Base-by-base conservation (phyloP, 202 grass and related monocot species). In the Thinopyrum obtusiflorum region DNA sequence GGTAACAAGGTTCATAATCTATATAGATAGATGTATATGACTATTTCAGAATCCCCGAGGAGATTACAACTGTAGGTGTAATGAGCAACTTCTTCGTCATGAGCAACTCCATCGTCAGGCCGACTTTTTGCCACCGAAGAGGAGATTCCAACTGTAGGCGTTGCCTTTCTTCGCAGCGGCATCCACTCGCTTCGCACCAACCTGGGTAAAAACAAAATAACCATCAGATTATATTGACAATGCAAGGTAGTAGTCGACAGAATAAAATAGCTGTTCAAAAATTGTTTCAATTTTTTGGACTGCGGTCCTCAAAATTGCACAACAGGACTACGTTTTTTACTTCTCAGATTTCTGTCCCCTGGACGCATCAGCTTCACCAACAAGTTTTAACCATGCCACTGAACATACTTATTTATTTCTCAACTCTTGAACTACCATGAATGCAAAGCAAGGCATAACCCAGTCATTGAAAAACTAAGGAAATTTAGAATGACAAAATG, bases 121-220 rank as follows among this genome's bases (percentile, higher is more conserved):
- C 20, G 87, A 89, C 83, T 96, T 98, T 87, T 98, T 98, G 28
- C 87, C 80, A 73, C 92, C 87, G 2, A 96, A 95, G 15, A 98
- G 55, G 63, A 98, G 85, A 15, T 86, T 92, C 90, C 68, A 98
- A 87, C 91, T 88, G 65, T 98, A 98, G 7, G 91, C 13, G 17
- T 91, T 88, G 21, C 91, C 87, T 69, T 96, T 96, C 87, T 89
- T 95, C 57, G 86, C 85, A 0, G 96, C 90, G 1, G 85, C 91
- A 75, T 98, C 92, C 71, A 96, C 68, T 63, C 97, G 91, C 35
- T 94, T 94, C 37, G 93, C 93, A 69, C 97, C 97, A 86, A 96
- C 13, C 97, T 98, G 65, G 14, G 59, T 14, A 20, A 44, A 69
- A 85, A 84, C 44, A 15, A 65, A 77, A 12, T 72, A 11, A 76